Percentiles rank a stretch among this genome's conserved stretches.
Evolutionary conservation across 1,284 basidiomycete species (phyloP).

Genomic region (Moniliella sp.): DNA sequence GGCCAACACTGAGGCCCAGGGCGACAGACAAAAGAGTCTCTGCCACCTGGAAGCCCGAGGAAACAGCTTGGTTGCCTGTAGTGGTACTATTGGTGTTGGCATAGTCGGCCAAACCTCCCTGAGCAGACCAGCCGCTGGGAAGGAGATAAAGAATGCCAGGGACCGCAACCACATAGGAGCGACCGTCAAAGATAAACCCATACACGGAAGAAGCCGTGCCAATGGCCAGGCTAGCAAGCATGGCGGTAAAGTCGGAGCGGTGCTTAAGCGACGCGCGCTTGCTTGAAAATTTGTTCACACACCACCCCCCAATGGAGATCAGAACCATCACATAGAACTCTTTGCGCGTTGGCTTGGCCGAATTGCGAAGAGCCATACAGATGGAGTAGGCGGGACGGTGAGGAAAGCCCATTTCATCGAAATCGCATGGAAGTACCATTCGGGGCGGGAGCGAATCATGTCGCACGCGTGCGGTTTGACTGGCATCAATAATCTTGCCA

Average conservation of each 20-base stretch:
- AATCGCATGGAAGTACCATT: conserved; percentile 37
- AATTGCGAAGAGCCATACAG: conserved; percentile 53
- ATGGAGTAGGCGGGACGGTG: conserved; percentile 56
- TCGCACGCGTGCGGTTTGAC: too few species aligned
- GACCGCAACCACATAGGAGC: conserved; percentile 47
- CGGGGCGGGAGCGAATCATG: conserved; percentile 4
- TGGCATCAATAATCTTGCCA: conserved; percentile 6
- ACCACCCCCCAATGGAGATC: conserved; percentile 57
- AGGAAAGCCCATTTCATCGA: conserved; percentile 40
- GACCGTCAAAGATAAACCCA: conserved; percentile 55
- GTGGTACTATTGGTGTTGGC: too few species aligned
- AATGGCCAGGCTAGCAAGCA: conserved; percentile 52
- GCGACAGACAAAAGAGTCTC: too few species aligned
- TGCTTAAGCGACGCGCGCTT: conserved; percentile 5
- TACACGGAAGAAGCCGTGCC: conserved; percentile 66
- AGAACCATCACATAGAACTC: conserved; percentile 49
- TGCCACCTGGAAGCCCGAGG: too few species aligned
- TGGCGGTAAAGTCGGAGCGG: conserved; percentile 26
- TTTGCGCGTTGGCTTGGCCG: conserved; percentile 46
- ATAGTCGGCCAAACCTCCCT: conserved; percentile 59
- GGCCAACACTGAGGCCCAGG: too few species aligned
- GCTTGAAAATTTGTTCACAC: conserved; percentile 11
- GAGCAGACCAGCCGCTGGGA: conserved; percentile 62
- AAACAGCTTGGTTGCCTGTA: too few species aligned
- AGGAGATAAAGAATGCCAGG: conserved; percentile 58